These are phyloP conservation scores for Ustilago loliicola DNA, from an alignment of 1,284 basidiomycete species.

Conservation along the genomic window DNA sequence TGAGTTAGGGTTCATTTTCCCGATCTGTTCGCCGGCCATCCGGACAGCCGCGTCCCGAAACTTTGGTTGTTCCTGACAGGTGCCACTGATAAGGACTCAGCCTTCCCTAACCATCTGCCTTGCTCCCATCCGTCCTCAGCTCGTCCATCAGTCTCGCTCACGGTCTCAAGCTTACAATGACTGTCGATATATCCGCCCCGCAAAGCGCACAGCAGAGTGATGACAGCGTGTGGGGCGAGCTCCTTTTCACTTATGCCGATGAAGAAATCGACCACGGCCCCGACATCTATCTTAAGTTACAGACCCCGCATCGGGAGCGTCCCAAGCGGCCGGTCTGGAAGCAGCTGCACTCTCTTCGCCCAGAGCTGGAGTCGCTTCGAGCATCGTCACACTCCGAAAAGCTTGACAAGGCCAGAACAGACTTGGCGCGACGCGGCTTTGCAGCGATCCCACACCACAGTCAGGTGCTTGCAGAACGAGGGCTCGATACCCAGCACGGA, in stretches of 20 bases:
- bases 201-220: not conserved
- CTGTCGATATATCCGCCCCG: not conserved
- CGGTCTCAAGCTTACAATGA: constrained; percentile 7
- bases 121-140: not conserved
- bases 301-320: constrained; percentile 27
- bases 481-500: constrained; percentile 26
- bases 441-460: constrained; percentile 29
- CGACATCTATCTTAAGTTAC: constrained; percentile 22
- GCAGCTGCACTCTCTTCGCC: constrained; percentile 25
- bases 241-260: constrained; percentile 30
- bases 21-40: constrained; percentile 4
- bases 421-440: constrained; percentile 26
- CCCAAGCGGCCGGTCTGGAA: constrained; percentile 30
- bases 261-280: constrained; percentile 34
- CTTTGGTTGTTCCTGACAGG: not conserved
- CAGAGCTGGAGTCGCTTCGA: constrained; percentile 16
- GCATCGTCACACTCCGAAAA: constrained; percentile 8
- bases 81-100: constrained; percentile 9
- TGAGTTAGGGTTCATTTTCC: not conserved
- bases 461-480: constrained; percentile 5
- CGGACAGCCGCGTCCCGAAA: constrained; percentile 13
- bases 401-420: constrained; percentile 5
- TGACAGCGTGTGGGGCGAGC: constrained; percentile 21
- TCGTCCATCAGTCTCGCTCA: not conserved
- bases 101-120: not conserved